Conservation (phyloP, 164 flowering plant species). For the Macadamia integrifolia region DNA sequence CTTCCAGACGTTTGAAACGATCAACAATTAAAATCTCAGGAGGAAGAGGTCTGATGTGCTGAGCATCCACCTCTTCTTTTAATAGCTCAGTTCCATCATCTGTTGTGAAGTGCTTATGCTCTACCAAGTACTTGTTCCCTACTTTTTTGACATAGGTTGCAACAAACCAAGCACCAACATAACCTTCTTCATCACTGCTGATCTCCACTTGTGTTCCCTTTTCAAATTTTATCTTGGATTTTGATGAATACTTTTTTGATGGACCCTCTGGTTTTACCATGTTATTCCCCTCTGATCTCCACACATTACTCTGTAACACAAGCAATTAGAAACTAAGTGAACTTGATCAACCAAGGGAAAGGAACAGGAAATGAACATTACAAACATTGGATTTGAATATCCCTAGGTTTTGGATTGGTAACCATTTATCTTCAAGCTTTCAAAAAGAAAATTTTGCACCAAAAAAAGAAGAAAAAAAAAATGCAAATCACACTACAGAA, state of each 20-base stretch:
- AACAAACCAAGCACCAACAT: constrained; percentile 65
- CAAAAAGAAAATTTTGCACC: too few relatives aligned
- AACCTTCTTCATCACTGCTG: constrained; percentile 83
- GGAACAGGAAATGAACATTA: too few relatives aligned
- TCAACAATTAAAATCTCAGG: constrained; percentile 32
- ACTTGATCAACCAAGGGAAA: too few relatives aligned
- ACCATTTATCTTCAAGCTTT: too few relatives aligned
- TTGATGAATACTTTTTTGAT: background rate
- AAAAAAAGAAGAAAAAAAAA: too few relatives aligned
- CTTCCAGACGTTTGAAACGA: constrained; percentile 34
- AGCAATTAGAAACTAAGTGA: too few relatives aligned
- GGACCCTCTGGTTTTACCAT: too few relatives aligned
- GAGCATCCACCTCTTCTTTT: constrained; percentile 49
- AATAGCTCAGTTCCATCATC: constrained; percentile 52
- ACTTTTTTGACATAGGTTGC: constrained; percentile 43
- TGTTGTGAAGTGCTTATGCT: constrained; percentile 50
- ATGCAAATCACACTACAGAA: too few relatives aligned
- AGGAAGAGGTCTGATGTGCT: constrained; percentile 62
- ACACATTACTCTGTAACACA: too few relatives aligned
- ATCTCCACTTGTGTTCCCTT: constrained; percentile 61
- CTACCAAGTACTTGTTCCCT: constrained; percentile 40
- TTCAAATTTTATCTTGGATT: constrained; percentile 15
- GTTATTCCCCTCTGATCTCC: too few relatives aligned
- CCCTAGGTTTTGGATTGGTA: too few relatives aligned
- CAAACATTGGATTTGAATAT: too few relatives aligned